These are phyloP conservation scores for Triticum aestivum DNA, from an alignment of 176 grass and related monocot species.

Conservation along the genomic window DNA sequence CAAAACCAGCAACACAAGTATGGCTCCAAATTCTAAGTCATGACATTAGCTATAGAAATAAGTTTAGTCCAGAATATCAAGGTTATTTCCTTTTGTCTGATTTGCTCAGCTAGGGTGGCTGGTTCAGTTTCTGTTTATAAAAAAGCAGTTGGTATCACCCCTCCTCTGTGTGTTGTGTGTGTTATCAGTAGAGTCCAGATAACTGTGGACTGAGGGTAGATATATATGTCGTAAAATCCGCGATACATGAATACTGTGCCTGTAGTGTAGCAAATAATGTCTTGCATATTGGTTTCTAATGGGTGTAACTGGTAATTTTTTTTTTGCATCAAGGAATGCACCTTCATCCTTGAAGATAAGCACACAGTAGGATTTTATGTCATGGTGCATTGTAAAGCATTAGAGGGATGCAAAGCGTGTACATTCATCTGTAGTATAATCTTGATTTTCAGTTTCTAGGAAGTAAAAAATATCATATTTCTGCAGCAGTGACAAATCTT, in stretches of 20 bases:
- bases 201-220: neutral
- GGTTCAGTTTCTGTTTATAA: neutral
- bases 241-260: neutral
- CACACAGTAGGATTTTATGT: neutral
- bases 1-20: neutral
- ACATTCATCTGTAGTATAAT: neutral
- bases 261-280: neutral
- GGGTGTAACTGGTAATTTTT: neutral
- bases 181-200: conserved; percentile 6
- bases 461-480: conserved; percentile 1
- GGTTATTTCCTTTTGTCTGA: neutral
- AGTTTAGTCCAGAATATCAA: neutral
- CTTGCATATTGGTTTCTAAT: neutral
- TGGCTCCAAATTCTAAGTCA: neutral
- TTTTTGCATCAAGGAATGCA: neutral
- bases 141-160: neutral
- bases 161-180: neutral
- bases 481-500: neutral
- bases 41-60: neutral
- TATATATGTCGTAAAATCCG: neutral
- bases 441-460: neutral
- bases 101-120: neutral
- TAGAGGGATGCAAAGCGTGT: neutral
- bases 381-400: neutral
- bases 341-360: neutral